A percentile compares a stretch with the other conserved stretches of the same genome.
phyloP scores from a whole-genome alignment of 2,329 filamentous ascomycete genomes.

The Penicillium capsulatum region DNA sequence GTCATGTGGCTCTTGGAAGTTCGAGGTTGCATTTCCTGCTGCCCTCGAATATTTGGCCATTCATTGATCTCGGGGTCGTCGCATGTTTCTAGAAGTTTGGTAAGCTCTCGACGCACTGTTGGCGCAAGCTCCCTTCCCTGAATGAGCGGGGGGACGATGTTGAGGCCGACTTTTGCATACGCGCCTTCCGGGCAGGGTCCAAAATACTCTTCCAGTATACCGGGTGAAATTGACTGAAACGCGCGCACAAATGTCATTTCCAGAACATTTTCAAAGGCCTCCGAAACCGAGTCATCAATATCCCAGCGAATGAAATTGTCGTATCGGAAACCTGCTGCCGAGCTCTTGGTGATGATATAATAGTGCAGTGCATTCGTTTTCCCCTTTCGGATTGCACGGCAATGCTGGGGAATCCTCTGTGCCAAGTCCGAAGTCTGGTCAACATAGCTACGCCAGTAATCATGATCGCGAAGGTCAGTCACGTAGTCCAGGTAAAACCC shows the following conservation, averaged over 20 bases:
- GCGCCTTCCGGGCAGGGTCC: conserved; percentile 1
- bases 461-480: background rate
- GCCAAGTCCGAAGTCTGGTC: background rate
- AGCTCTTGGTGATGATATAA: background rate
- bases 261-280: background rate
- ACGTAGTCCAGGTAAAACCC: background rate
- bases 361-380: background rate
- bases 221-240: background rate
- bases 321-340: background rate
- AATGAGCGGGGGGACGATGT: background rate
- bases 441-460: background rate
- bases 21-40: background rate
- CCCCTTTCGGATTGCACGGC: background rate
- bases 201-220: background rate
- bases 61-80: background rate
- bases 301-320: background rate
- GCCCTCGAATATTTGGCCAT: background rate
- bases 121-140: background rate
- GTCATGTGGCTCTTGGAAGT: background rate
- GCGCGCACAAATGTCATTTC: background rate
- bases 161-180: conserved; percentile 1
- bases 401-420: background rate
- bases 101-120: background rate
- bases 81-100: background rate
- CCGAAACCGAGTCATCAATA: background rate